A percentile compares a stretch with the other conserved stretches of the same genome.
Evolutionary conservation across 768 basidiomycete species (phyloP).

Genomic region (Xerocomus spinulosus): DNA sequence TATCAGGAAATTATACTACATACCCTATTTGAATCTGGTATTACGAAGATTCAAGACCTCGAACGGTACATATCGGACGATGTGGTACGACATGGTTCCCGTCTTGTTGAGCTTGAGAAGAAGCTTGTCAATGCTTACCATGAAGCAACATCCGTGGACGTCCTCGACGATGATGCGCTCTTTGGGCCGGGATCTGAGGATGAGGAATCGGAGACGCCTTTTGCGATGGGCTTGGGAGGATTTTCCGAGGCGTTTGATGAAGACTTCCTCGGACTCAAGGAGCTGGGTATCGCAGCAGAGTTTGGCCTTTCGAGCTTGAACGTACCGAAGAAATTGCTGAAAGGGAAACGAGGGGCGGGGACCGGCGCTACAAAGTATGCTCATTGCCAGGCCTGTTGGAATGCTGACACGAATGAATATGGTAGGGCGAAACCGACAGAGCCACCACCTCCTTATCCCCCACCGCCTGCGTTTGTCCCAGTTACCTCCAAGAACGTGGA

Average conservation of each 20-base stretch:
- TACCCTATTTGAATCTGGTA: conserved; percentile 86
- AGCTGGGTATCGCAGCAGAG: conserved; percentile 84
- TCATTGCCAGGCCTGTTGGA: not conserved
- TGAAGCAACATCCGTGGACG: conserved; percentile 53
- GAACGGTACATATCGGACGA: conserved; percentile 89
- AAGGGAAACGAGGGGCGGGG: conserved; percentile 48
- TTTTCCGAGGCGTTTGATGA: conserved; percentile 87
- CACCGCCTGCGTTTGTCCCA: conserved; percentile 75
- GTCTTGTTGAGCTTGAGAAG: conserved; percentile 77
- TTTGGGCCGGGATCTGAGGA: conserved; percentile 48
- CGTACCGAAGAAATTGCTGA: conserved; percentile 74
- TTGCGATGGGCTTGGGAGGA: conserved; percentile 68
- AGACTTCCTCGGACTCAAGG: conserved; percentile 87
- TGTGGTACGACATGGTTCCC: conserved; percentile 72
- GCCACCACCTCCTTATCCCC: conserved; percentile 79
- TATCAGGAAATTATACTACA: conserved; percentile 90
- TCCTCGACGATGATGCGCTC: conserved; percentile 47
- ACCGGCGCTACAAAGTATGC: conserved; percentile 48
- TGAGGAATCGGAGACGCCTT: conserved; percentile 60
- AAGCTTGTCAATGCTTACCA: conserved; percentile 81
- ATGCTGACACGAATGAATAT: conserved; percentile 2
- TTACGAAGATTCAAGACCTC: conserved; percentile 69
- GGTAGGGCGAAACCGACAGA: conserved; percentile 60
- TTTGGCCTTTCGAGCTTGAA: conserved; percentile 72
- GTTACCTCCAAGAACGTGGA: conserved; percentile 63